These are phyloP conservation scores for Haberlea rhodopensis DNA, from an alignment of 257 asterid genomes.

Conservation along the genomic window DNA sequence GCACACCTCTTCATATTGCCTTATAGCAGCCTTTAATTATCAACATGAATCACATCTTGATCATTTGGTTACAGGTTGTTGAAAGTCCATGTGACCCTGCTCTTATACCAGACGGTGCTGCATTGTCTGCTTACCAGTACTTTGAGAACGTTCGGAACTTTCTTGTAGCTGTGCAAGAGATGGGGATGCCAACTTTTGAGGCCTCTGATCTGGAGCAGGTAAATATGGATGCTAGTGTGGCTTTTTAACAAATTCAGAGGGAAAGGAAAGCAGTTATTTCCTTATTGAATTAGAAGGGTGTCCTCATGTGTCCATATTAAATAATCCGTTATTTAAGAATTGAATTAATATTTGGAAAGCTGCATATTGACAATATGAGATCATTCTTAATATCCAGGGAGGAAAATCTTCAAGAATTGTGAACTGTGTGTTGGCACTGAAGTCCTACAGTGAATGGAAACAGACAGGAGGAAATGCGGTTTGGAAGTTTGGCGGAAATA, in stretches of 20 bases:
- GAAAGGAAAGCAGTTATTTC: background rate
- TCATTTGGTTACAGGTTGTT: constrained; percentile 60
- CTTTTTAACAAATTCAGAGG: background rate
- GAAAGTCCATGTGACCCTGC: constrained; percentile 78
- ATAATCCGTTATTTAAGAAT: background rate
- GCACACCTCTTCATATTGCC: background rate
- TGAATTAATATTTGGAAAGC: too few relatives aligned
- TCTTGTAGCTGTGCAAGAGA: constrained; percentile 81
- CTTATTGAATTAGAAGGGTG: background rate
- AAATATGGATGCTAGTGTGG: constrained; percentile 21
- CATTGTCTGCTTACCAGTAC: constrained; percentile 86
- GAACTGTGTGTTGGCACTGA: constrained; percentile 85
- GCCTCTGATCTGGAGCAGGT: constrained; percentile 98
- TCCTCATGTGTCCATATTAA: background rate
- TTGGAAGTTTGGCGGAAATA: constrained; percentile 90
- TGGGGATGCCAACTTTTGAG: constrained; percentile 94
- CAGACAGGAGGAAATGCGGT: constrained; percentile 72
- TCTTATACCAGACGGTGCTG: constrained; percentile 85
- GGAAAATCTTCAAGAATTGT: constrained; percentile 93
- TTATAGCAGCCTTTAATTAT: background rate
- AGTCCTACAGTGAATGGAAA: constrained; percentile 82
- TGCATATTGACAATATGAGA: constrained; percentile 6
- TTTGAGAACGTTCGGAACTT: constrained; percentile 94
- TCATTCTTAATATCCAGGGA: constrained; percentile 53
- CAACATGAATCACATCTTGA: constrained; percentile 18